Percentiles rank a stretch among this genome's conserved stretches.
Conservation (phyloP, 805 yeast species). For the Pichia occidentalis region DNA sequence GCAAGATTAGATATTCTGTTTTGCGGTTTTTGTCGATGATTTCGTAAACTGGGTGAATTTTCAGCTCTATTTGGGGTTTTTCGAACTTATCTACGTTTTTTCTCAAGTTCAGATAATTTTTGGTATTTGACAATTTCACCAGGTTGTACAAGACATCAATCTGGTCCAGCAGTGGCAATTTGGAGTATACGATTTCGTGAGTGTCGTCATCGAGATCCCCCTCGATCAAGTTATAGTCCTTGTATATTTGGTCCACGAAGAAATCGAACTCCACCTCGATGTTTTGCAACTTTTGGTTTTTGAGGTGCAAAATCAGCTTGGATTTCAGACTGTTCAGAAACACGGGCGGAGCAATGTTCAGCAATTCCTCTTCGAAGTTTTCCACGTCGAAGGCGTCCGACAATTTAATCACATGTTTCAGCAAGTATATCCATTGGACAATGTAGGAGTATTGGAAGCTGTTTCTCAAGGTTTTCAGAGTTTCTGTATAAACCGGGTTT, state of each 20-base stretch:
- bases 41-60: slow-evolving; percentile 20
- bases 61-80: slow-evolving; percentile 23
- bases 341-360: slow-evolving; percentile 36
- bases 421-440: slow-evolving; percentile 51
- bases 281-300: slow-evolving; percentile 29
- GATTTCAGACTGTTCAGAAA: slow-evolving; percentile 39
- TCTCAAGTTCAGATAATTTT: slow-evolving; percentile 41
- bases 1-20: slow-evolving; percentile 35
- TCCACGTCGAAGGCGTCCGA: slow-evolving; percentile 53
- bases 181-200: slow-evolving; percentile 17
- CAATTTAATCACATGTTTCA: slow-evolving; percentile 46
- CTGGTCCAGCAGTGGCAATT: slow-evolving; percentile 38
- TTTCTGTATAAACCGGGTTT: slow-evolving; percentile 27
- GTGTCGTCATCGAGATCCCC: slow-evolving; percentile 7
- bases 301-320: slow-evolving; percentile 36
- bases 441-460: slow-evolving; percentile 34
- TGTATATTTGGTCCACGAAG: slow-evolving; percentile 14
- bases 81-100: slow-evolving; percentile 38
- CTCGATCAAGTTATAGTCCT: slow-evolving; percentile 11
- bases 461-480: slow-evolving; percentile 30
- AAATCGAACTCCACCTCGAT: slow-evolving; percentile 28
- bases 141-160: slow-evolving; percentile 42
- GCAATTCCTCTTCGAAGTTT: slow-evolving; percentile 54
- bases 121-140: slow-evolving; percentile 33
- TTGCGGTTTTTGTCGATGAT: slow-evolving; percentile 11